Base-by-base conservation (phyloP, 2,329 filamentous ascomycete species). In the Coniochaeta pulveracea region DNA sequence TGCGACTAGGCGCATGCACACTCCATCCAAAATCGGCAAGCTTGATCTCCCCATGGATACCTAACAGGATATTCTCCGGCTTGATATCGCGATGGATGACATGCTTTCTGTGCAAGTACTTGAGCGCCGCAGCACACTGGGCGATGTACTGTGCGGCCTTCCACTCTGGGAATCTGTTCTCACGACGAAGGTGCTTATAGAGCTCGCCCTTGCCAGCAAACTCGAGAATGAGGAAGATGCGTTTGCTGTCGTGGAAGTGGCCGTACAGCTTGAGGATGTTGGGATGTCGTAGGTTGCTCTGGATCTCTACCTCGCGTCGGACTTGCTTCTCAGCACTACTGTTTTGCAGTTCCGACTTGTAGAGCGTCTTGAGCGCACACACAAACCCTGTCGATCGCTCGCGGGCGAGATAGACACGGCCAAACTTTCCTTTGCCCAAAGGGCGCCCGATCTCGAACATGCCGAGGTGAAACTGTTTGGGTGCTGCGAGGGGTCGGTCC, bases 11-110 rank as follows among this genome's bases (percentile, higher is more conserved):
- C 5, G 91, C 91, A 57, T 98, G 91, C 4, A 96, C 91, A 54
- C 84, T 93, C 91, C 91, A 98, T 32, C 91, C 89, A 51, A 96
- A 98, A 57, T 98, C 91, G 4, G 85, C 93, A 50, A 98, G 88
- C 60, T 98, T 98, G 63, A 98, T 88, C 65, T 98, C 91, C 44
- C 88, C 91, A 52, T 96, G 89, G 39, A 96, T 86, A 10, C 89
- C 89, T 19, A 96, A 80, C 15, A 96, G 71, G 43, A 96, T 96
- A 50, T 96, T 96, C 60, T 96, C 88, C 3, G 88, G 88, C 65
- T 96, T 96, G 63, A 96, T 96, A 49, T 96, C 88, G 38, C 88
- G 74, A 59, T 96, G 89, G 63, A 96, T 96, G 46, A 96, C 84
- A 56, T 95, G 86, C 64, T 96, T 96, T 55, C 85, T 85, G 64